These are phyloP conservation scores for Vitis hybrid DNA, from an alignment of 177 flowering plant species.

Conservation along the genomic window DNA sequence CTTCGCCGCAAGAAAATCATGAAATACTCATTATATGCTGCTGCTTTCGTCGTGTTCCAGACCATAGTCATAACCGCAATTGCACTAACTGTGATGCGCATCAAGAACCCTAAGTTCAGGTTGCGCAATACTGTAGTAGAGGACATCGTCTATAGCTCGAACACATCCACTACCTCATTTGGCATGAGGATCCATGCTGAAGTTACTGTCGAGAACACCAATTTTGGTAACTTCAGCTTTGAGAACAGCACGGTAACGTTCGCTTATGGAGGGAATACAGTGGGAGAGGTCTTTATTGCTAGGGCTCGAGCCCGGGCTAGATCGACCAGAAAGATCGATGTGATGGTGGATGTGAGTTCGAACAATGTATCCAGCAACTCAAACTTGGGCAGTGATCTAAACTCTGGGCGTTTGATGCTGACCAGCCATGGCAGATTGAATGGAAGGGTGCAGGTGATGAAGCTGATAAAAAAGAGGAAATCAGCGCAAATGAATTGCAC, in stretches of 20 bases:
- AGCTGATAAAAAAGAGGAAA: conserved; percentile 16
- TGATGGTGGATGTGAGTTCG: conserved; percentile 8
- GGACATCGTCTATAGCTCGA: too few species aligned
- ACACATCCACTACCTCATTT: not conserved
- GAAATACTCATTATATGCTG: not conserved
- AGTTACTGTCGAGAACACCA: conserved; percentile 8
- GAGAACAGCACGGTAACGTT: conserved; percentile 1
- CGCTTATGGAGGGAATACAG: conserved; percentile 6
- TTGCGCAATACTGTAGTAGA: not conserved
- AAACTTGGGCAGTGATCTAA: conserved; percentile 9
- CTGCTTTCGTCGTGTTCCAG: conserved; percentile 6
- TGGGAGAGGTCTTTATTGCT: conserved; percentile 8
- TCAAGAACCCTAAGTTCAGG: conserved; percentile 11
- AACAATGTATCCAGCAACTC: not conserved
- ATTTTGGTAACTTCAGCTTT: conserved; percentile 6
- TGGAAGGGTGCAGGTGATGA: conserved; percentile 14
- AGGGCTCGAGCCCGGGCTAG: conserved; percentile 5
- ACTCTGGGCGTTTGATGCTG: conserved; percentile 11
- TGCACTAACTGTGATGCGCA: conserved; percentile 3
- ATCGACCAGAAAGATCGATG: conserved; percentile 12
- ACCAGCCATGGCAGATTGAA: conserved; percentile 6
- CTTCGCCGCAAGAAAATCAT: not conserved
- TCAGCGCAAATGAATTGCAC: conserved; percentile 14
- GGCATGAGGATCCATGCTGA: not conserved
- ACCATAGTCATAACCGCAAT: not conserved